Evolutionary conservation across 164 flowering plant genomes (phyloP), one percentile per base, ranked within the genome.

Genomic region (Magnolia officinalis): DNA sequence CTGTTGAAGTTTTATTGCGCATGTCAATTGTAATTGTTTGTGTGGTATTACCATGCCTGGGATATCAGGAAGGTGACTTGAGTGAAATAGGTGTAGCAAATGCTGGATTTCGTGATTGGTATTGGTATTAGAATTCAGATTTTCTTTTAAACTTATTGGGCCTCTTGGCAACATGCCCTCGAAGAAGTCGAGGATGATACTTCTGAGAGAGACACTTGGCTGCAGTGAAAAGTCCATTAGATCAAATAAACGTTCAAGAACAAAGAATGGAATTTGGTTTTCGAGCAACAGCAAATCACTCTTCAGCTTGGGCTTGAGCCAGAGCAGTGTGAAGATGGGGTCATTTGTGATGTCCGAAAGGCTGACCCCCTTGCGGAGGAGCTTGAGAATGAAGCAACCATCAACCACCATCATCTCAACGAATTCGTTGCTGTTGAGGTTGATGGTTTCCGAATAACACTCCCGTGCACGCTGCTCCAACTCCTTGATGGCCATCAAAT

Each of bases 391-490:
- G 74, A 72, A 72, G 63, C 63, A 72, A 55, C 64, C 74, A 24
- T 72, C 74, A 2, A 72, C 14, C 10, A 72, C 63, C 63, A 72
- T 51, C 74, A 72, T 72, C 23, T 55, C 37, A 4, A 72, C 37
- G 1, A 72, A 72, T 2, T 83, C 85, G 65, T 82, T 75, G 72
- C 84, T 82, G 68, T 79, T 76, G 11, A 86, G 4, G 76, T 81
- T 77, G 24, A 26, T 9, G 13, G 18, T n/a, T 24, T 87, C 90
- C 61, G 87, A 87, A 20, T 88, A 90, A 63, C 89, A 87, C n/a
- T 81, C 77, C 0, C 89, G 86, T 21, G 83, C 82, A 9, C 21
- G 77, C 8, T 82, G 51, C 49, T 75, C 23, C 59, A n/a, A 11
- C 6, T 24, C 7, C 63, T 66, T 61, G 6, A 11, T 63, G 71